Evolutionary conservation across 176 grass and related monocot genomes (phyloP).

Genomic region (Carex pumila): DNA sequence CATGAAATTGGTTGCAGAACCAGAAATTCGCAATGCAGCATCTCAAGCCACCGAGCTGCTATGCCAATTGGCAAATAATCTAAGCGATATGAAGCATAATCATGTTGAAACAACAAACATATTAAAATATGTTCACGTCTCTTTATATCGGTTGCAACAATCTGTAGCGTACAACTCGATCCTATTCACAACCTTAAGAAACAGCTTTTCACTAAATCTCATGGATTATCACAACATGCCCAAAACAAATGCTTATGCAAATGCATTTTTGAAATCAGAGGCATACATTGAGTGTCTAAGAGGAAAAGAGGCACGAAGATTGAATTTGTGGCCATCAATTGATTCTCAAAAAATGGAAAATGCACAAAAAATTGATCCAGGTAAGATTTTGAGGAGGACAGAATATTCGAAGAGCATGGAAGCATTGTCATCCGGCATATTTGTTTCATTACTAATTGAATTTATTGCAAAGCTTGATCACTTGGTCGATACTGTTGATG

Average conservation of each 20-base stretch:
- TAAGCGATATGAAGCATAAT: conserved; percentile 29
- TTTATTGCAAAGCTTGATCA: conserved; percentile 48
- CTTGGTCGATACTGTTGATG: conserved; percentile 42
- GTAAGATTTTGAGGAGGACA: conserved; percentile 7
- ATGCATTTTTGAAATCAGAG: not conserved
- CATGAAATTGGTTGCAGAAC: conserved; percentile 22
- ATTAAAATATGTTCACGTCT: conserved; percentile 35
- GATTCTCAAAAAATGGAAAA: conserved; percentile 29
- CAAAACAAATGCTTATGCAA: not conserved
- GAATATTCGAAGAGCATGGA: conserved; percentile 25
- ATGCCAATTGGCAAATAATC: conserved; percentile 22
- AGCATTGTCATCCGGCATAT: conserved; percentile 35
- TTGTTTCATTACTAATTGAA: conserved; percentile 39
- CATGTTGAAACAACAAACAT: conserved; percentile 13
- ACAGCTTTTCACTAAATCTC: conserved; percentile 13
- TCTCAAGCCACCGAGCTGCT: conserved; percentile 30
- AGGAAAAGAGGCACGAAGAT: conserved; percentile 6
- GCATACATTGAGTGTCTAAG: too few species aligned
- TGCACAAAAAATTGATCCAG: not conserved
- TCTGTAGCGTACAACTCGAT: conserved; percentile 29
- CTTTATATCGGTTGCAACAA: conserved; percentile 35
- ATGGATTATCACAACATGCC: not conserved
- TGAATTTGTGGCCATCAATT: conserved; percentile 39
- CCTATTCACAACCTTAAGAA: not conserved
- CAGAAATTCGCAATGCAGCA: conserved; percentile 34